Conservation (phyloP, 352 stramenopile species). For the Globisporangium spinosum region DNA sequence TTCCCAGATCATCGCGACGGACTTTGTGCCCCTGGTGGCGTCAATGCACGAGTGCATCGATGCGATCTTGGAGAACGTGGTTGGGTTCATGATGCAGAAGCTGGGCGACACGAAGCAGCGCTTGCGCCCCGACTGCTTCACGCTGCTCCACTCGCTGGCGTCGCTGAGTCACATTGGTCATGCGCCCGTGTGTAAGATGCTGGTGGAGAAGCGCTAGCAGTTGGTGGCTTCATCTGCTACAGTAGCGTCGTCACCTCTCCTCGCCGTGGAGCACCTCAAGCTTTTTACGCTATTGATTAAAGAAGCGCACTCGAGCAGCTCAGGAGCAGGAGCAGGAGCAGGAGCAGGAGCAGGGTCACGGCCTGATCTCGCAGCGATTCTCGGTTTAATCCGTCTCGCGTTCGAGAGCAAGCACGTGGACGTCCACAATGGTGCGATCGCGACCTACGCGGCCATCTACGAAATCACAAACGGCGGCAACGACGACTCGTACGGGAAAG, state of each 20-base stretch:
- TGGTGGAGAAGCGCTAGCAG: conserved; percentile 55
- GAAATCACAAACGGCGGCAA: conserved; percentile 56
- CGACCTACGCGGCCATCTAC: conserved; percentile 67
- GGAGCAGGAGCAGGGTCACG: not conserved
- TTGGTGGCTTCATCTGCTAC: conserved; percentile 27
- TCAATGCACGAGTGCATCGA: conserved; percentile 46
- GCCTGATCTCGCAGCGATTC: conserved; percentile 38
- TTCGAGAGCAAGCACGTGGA: conserved; percentile 86
- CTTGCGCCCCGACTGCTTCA: conserved; percentile 68
- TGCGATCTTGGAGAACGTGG: conserved; percentile 57
- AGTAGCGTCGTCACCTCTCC: conserved; percentile 42
- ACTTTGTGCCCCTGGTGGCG: conserved; percentile 62
- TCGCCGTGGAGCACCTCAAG: conserved; percentile 56
- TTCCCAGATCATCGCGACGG: conserved; percentile 61
- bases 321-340: not conserved
- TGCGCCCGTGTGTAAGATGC: conserved; percentile 58
- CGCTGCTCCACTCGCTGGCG: conserved; percentile 58
- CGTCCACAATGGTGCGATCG: conserved; percentile 64
- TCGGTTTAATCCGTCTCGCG: conserved; percentile 42
- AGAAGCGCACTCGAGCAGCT: conserved; percentile 21
- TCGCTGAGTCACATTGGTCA: conserved; percentile 54
- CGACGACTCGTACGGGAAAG: conserved; percentile 23
- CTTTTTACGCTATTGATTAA: conserved; percentile 64
- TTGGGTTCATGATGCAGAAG: conserved; percentile 63
- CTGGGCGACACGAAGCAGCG: conserved; percentile 76